Evolutionary conservation across 192 early-diverging fungal genomes (phyloP).

Genomic region (Geranomyces variabilis): DNA sequence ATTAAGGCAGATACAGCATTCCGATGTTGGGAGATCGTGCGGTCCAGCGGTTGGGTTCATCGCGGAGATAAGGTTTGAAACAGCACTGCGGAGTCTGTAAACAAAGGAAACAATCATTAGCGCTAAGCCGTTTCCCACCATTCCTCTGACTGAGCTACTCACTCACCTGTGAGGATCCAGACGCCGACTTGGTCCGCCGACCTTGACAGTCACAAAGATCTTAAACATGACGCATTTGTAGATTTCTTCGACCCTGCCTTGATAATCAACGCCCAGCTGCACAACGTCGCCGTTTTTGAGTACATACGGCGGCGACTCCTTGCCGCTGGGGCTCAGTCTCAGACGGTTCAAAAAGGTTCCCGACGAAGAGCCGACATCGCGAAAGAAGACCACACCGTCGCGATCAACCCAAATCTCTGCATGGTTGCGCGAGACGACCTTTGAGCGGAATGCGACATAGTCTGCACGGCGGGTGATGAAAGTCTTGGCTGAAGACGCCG

Average conservation of each 20-base stretch:
- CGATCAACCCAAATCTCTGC: conserved; percentile 88
- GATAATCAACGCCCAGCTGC: conserved; percentile 96
- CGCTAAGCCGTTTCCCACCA: too few relatives aligned
- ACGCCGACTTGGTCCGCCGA: conserved; percentile 23
- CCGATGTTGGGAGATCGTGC: conserved; percentile 33
- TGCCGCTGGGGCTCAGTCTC: conserved; percentile 79
- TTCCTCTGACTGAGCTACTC: too few relatives aligned
- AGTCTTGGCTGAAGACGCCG: neutral
- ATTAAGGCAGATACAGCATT: conserved; percentile 64
- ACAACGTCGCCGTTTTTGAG: conserved; percentile 91
- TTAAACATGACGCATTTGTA: conserved; percentile 86
- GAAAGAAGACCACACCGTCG: conserved; percentile 48
- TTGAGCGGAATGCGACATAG: conserved; percentile 58
- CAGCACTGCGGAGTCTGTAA: conserved; percentile 25
- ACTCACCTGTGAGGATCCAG: conserved; percentile 35
- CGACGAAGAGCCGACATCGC: conserved; percentile 90
- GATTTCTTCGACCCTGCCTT: conserved; percentile 78
- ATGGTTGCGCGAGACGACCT: conserved; percentile 91
- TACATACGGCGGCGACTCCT: conserved; percentile 72
- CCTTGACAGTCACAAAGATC: conserved; percentile 41
- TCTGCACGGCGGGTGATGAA: conserved; percentile 25
- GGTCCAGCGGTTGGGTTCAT: conserved; percentile 48
- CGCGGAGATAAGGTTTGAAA: conserved; percentile 42
- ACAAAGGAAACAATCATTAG: neutral
- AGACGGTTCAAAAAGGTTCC: conserved; percentile 95